Percentiles rank a stretch among this genome's conserved stretches.
Conservation (phyloP, 2,329 filamentous ascomycete species). For the Claviceps maximensis region DNA sequence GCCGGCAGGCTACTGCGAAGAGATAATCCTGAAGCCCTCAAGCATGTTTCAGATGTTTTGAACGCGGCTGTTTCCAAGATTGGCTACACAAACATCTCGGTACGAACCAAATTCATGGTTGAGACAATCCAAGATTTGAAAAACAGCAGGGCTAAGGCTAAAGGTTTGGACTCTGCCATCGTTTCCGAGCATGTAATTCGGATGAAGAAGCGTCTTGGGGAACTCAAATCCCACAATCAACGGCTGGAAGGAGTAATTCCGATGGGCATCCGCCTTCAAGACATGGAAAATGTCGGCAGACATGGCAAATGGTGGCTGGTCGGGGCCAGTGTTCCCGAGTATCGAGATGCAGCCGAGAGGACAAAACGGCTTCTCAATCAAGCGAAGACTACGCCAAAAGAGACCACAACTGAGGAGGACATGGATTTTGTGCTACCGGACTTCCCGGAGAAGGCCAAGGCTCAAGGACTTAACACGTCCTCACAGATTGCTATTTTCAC, state of each 20-base stretch:
- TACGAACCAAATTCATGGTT: conserved; percentile 93
- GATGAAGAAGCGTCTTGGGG: conserved; percentile 79
- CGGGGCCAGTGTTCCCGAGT: conserved; percentile 71
- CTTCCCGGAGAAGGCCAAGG: conserved; percentile 56
- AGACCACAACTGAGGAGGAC: conserved; percentile 29
- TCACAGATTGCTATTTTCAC: conserved; percentile 86
- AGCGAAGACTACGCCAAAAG: conserved; percentile 10
- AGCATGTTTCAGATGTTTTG: conserved; percentile 73
- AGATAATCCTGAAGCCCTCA: conserved; percentile 78
- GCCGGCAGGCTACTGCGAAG: conserved; percentile 72
- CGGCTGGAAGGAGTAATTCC: conserved; percentile 65
- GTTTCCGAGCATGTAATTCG: conserved; percentile 70
- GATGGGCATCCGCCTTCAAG: conserved; percentile 64
- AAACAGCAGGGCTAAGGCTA: conserved; percentile 79
- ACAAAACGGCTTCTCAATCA: conserved; percentile 10
- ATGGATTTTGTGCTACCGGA: conserved; percentile 47
- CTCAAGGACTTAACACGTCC: conserved; percentile 77
- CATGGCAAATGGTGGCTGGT: conserved; percentile 98
- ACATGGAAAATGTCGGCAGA: conserved; percentile 72
- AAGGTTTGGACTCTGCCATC: conserved; percentile 54
- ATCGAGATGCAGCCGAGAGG: conserved; percentile 6
- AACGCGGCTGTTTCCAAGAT: conserved; percentile 56
- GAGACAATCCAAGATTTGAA: conserved; percentile 91
- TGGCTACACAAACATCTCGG: conserved; percentile 60
- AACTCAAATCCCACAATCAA: conserved; percentile 46